These are phyloP conservation scores for Arxiozyma telluris DNA, from an alignment of 1,139 yeast genomes.

Conservation along the genomic window DNA sequence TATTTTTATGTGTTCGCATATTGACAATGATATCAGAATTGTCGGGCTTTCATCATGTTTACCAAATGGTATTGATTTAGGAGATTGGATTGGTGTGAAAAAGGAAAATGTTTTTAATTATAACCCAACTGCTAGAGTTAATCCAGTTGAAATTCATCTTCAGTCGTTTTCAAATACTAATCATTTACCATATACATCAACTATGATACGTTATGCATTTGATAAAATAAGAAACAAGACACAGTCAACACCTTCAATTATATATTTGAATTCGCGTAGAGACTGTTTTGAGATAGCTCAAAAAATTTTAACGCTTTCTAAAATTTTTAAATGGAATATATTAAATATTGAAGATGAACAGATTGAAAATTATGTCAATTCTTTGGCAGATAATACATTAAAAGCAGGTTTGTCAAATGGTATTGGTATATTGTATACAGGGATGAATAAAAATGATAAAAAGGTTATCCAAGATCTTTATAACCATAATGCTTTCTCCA, in stretches of 20 bases:
- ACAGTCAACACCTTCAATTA: slow-evolving; percentile 20
- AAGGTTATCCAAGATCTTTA: slow-evolving; percentile 47
- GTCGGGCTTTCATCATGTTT: slow-evolving; percentile 62
- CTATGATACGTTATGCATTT: slow-evolving; percentile 46
- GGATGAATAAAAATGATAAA: slow-evolving; percentile 50
- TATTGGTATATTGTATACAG: slow-evolving; percentile 55
- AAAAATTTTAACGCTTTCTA: slow-evolving; percentile 36
- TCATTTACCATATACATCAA: slow-evolving; percentile 42
- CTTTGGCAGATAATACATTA: slow-evolving; percentile 42
- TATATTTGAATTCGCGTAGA: slow-evolving; percentile 51
- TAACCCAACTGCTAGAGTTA: slow-evolving; percentile 50
- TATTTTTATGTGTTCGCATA: slow-evolving; percentile 57
- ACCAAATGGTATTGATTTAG: slow-evolving; percentile 68
- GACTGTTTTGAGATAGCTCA: slow-evolving; percentile 46
- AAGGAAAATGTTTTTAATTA: slow-evolving; percentile 58
- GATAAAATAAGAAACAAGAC: slow-evolving; percentile 15
- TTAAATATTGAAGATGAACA: slow-evolving; percentile 33
- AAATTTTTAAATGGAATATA: slow-evolving; percentile 32
- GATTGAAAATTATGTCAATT: slow-evolving; percentile 37
- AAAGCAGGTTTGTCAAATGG: slow-evolving; percentile 46
- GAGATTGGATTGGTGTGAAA: slow-evolving; percentile 75
- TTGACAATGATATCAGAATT: slow-evolving; percentile 47
- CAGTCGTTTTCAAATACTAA: slow-evolving; percentile 42
- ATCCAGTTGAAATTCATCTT: slow-evolving; percentile 51
- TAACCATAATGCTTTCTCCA: slow-evolving; percentile 40